Base-by-base conservation (phyloP, 1,139 yeast genomes). In the Diutina mesorugosa region DNA sequence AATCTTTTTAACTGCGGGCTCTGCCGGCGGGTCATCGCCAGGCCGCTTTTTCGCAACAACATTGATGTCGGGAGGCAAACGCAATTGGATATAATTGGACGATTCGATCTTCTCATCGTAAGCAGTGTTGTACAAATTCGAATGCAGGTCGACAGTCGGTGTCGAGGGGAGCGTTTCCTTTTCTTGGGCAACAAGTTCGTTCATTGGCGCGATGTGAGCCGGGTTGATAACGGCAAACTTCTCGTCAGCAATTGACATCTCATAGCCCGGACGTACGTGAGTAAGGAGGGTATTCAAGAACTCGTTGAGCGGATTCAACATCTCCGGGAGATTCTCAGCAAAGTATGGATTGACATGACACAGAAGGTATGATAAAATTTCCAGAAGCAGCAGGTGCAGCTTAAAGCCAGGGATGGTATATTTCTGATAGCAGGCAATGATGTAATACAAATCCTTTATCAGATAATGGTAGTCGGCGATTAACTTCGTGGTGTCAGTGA, bases 301-400 rank as follows among this genome's bases (percentile, higher is more conserved):
- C 29, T 30, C 30, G 35, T 50, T 50, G 9, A 50, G 32, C 7
- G 41, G 28, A 9, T 29, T 29, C n/a, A 50, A n/a, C 45, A 50
- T 16, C 16, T 50, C 53, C 1, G 53, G 53, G 14, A 50, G 32
- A 3, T 50, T n/a, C 18, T 30, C 29, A 9, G 41, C 30, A n/a
- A 50, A 50, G 35, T 29, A 50, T 10, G 53, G 53, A n/a, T 50
- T n/a, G 4, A 28, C 53, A 16, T 50, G 53, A n/a, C n/a, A 50
- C 53, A 32, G 45, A 18, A 50, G 16, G 21, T 50, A 50, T 8
- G 28, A n/a, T 14, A 45, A 50, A n/a, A 50, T 38, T 18, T 50
- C 53, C 53, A 50, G 53, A 14, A 50, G 32, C 45, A 30, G 45
- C 32, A 32, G 32, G 16, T 45, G 45, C 45, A 32, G 45, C 14